Evolutionary conservation across 2,329 filamentous ascomycete species (phyloP).

Genomic region (Colletotrichum lentis): DNA sequence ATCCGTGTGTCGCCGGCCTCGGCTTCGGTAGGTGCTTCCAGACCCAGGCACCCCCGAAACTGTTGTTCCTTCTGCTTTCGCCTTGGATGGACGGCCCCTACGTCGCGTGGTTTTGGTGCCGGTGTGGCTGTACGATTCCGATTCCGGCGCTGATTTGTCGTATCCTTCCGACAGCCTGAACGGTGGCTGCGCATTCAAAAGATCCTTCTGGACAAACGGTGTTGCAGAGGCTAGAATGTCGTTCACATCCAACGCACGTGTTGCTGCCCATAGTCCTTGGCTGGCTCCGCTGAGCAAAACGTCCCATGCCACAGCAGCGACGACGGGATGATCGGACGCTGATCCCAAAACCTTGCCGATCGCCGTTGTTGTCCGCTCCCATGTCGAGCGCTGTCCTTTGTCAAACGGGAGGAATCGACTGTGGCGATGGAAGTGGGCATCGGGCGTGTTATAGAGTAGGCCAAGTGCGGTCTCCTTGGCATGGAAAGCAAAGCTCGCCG

Average conservation of each 20-base stretch:
- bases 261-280: conserved; percentile 66
- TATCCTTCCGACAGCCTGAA: conserved; percentile 10
- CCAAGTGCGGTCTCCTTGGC: conserved; percentile 53
- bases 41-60: conserved; percentile 25
- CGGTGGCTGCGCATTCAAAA: conserved; percentile 21
- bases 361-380: conserved; percentile 57
- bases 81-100: conserved; percentile 13
- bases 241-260: conserved; percentile 59
- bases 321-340: conserved; percentile 64
- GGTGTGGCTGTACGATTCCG: conserved; percentile 10
- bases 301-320: conserved; percentile 66
- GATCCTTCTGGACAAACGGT: conserved; percentile 43
- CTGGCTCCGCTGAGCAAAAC: conserved; percentile 63
- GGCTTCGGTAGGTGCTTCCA: conserved; percentile 40
- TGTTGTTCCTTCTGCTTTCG: conserved; percentile 14
- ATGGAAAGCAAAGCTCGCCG: conserved; percentile 55
- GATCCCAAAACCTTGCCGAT: conserved; percentile 58
- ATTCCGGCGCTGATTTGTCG: conserved; percentile 27
- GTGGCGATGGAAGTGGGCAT: conserved; percentile 58
- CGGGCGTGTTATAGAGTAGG: conserved; percentile 57
- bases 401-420: conserved; percentile 57
- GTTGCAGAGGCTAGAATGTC: conserved; percentile 55
- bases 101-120: conserved; percentile 26
- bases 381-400: conserved; percentile 52
- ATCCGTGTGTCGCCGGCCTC: conserved; percentile 42